Percentiles rank a stretch among this genome's conserved stretches.
phyloP scores from a whole-genome alignment of 352 stramenopile genomes.

The Globisporangium splendens region DNA sequence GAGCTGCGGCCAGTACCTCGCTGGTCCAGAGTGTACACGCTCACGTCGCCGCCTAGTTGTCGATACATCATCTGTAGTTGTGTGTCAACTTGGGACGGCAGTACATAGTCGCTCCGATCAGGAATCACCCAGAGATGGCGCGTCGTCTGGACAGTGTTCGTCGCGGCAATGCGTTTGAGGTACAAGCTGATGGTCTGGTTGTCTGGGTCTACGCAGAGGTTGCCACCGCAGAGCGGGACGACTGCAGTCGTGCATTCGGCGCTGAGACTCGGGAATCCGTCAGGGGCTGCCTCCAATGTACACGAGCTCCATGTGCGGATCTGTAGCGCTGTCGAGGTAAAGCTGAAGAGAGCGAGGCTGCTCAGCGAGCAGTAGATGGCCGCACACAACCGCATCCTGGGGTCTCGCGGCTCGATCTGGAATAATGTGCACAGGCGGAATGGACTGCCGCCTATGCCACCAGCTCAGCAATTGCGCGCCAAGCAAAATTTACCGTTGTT shows the following conservation, averaged over 20 bases:
- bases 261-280: constrained; percentile 21
- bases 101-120: constrained; percentile 24
- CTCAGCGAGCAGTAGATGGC: not conserved
- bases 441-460: too few relatives aligned
- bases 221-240: constrained; percentile 45
- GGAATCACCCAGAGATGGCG: constrained; percentile 39
- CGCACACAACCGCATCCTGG: too few relatives aligned
- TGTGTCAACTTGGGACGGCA: constrained; percentile 20
- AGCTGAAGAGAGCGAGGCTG: not conserved
- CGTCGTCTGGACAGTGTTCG: constrained; percentile 11
- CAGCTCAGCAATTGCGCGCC: not conserved
- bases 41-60: constrained; percentile 32
- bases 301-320: constrained; percentile 34
- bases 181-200: constrained; percentile 46
- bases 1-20: constrained; percentile 48
- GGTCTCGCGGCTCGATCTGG: too few relatives aligned
- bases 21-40: constrained; percentile 56
- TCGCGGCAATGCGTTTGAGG: constrained; percentile 48
- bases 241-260: constrained; percentile 35
- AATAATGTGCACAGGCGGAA: too few relatives aligned
- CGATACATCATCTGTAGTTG: constrained; percentile 50
- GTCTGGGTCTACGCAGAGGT: constrained; percentile 32
- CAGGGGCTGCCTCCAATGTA: constrained; percentile 22
- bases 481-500: not conserved
- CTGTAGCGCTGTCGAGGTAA: constrained; percentile 2